These are phyloP conservation scores for Solanum acaule DNA, from an alignment of 257 asterid genomes.

Conservation along the genomic window DNA sequence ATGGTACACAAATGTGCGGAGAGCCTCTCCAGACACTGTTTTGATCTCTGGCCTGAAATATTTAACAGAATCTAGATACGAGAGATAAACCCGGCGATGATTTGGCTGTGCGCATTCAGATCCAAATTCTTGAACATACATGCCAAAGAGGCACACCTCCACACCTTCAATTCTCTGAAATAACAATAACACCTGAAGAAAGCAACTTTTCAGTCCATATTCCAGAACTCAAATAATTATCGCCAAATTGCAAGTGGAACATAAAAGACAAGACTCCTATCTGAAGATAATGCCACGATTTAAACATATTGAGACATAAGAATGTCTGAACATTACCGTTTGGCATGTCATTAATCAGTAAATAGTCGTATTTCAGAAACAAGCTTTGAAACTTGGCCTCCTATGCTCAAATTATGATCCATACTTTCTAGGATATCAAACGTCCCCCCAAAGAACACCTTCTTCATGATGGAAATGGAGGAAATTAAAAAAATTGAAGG, in stretches of 20 bases:
- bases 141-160: slow-evolving; percentile 96
- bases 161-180: slow-evolving; percentile 98
- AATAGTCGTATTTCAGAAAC: not conserved
- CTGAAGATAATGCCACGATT: not conserved
- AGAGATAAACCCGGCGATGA: slow-evolving; percentile 96
- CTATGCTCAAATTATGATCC: not conserved
- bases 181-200: slow-evolving; percentile 70
- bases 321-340: not conserved
- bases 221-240: not conserved
- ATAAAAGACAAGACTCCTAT: not conserved
- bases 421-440: not conserved
- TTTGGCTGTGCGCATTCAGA: slow-evolving; percentile 94
- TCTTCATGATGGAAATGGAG: not conserved
- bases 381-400: not conserved
- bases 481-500: not conserved
- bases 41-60: slow-evolving; percentile 94
- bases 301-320: not conserved
- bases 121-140: slow-evolving; percentile 99
- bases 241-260: not conserved
- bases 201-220: slow-evolving; percentile 10
- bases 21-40: slow-evolving; percentile 96
- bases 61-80: slow-evolving; percentile 95
- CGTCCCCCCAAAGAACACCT: not conserved
- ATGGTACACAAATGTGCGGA: slow-evolving; percentile 93
- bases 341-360: not conserved